Evolutionary conservation across 306 rosid species (phyloP).

Genomic region (Luffa aegyptiaca): DNA sequence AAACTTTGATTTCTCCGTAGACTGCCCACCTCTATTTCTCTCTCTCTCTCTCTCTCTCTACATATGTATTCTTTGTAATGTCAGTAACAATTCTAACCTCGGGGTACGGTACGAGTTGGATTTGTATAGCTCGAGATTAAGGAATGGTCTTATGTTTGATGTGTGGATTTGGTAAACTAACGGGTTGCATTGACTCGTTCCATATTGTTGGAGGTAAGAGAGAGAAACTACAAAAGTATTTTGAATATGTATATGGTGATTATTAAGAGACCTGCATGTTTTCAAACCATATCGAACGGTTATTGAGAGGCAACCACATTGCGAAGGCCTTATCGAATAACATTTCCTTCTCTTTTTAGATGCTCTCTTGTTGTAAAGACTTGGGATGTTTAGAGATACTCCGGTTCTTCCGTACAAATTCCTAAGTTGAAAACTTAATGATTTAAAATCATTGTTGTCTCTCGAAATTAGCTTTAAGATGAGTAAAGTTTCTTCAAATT

Average conservation of each 20-base stretch:
- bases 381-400: background rate
- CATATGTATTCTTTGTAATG: background rate
- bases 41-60: background rate
- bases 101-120: background rate
- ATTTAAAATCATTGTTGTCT: no score
- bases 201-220: no score
- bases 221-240: no score
- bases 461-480: no score
- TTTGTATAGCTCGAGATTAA: background rate
- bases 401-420: no score
- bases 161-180: background rate
- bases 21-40: background rate
- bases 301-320: no score
- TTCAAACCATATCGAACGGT: no score
- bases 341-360: background rate
- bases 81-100: background rate
- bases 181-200: background rate
- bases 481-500: background rate
- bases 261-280: no score
- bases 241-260: no score
- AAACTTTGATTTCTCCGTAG: constrained; percentile 1
- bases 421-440: no score
- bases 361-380: background rate
- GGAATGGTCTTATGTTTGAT: background rate
- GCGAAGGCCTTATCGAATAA: no score